Conservation (phyloP, 495 filamentous ascomycete species). For the Hypoxylon lienhwacheense region DNA sequence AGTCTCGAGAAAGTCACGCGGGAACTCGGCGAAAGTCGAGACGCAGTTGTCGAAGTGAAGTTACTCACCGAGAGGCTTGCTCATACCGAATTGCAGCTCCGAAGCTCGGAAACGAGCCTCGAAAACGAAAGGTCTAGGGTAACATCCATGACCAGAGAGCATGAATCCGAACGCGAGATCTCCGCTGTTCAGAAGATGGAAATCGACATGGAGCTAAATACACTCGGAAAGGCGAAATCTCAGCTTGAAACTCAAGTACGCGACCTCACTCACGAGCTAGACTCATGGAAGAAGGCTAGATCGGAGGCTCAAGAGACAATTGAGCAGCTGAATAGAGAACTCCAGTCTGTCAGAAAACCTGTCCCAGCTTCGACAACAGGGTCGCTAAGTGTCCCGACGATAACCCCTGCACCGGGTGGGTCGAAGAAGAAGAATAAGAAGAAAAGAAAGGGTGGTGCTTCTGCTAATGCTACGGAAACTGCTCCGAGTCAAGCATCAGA, state of each 20-base stretch:
- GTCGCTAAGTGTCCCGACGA: slow-evolving; percentile 13
- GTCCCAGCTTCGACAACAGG: slow-evolving; percentile 11
- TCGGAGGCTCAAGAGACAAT: slow-evolving; percentile 39
- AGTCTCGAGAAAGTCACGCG: slow-evolving; percentile 62
- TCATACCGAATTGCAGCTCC: slow-evolving; percentile 51
- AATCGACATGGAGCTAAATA: slow-evolving; percentile 42
- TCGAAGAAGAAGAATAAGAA: slow-evolving; percentile 87
- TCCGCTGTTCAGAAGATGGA: slow-evolving; percentile 40
- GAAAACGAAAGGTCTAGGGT: slow-evolving; percentile 51
- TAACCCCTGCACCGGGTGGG: slow-evolving; percentile 34
- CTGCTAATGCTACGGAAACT: slow-evolving; percentile 26
- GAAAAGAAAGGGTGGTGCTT: slow-evolving; percentile 72
- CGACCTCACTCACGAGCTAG: slow-evolving; percentile 40
- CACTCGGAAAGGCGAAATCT: slow-evolving; percentile 37
- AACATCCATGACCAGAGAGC: slow-evolving; percentile 43
- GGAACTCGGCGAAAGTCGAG: slow-evolving; percentile 60
- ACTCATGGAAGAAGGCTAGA: slow-evolving; percentile 44
- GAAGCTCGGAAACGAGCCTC: slow-evolving; percentile 57
- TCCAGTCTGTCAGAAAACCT: slow-evolving; percentile 29
- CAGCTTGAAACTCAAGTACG: slow-evolving; percentile 39
- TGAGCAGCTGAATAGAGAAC: slow-evolving; percentile 40
- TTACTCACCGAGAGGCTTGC: slow-evolving; percentile 57
- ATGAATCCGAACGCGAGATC: slow-evolving; percentile 37
- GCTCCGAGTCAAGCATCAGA: slow-evolving; percentile 38
- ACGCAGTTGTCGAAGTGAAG: slow-evolving; percentile 56